Percentiles rank a stretch among this genome's conserved stretches.
Conservation (phyloP, 345 rosid species). For the Jatropha curcas region DNA sequence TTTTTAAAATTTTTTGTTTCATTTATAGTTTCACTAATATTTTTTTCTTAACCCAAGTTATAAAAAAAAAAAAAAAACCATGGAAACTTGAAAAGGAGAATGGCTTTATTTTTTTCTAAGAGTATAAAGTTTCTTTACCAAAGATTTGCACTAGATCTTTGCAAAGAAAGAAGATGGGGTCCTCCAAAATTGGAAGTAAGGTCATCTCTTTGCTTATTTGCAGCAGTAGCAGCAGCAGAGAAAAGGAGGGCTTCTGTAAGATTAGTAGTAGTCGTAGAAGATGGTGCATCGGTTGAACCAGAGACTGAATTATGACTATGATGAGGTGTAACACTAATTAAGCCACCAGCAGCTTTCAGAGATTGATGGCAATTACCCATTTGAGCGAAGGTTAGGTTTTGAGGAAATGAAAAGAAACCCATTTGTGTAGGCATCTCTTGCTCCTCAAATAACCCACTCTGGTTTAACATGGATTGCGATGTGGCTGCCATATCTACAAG, state of each 20-base stretch:
- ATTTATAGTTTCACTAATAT: no score
- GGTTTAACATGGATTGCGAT: conserved; percentile 50
- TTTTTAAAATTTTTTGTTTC: no score
- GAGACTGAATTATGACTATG: conserved; percentile 26
- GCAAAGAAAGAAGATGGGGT: conserved; percentile 50
- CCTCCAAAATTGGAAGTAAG: conserved; percentile 33
- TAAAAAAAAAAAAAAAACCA: no score
- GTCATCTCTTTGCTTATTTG: conserved; percentile 40
- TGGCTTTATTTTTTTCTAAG: no score
- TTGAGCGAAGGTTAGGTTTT: conserved; percentile 35
- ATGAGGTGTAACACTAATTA: no score
- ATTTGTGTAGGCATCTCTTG: conserved; percentile 49
- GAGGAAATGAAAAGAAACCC: conserved; percentile 61
- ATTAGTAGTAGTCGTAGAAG: conserved; percentile 34
- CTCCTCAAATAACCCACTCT: conserved; percentile 59
- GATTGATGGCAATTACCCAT: conserved; percentile 41
- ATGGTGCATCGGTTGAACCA: conserved; percentile 19
- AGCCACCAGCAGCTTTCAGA: no score
- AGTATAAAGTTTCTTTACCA: conserved; percentile 62
- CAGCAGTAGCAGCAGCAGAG: conserved; percentile 27
- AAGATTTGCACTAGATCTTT: conserved; percentile 61
- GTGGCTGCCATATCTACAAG: conserved; percentile 48
- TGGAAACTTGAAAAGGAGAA: no score
- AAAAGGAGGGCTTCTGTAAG: conserved; percentile 63
- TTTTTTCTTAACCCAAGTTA: no score